A percentile compares a stretch with the other conserved stretches of the same genome.
These are phyloP conservation scores for Eutrema japonicum DNA, from an alignment of 345 rosid genomes.

Conservation along the genomic window DNA sequence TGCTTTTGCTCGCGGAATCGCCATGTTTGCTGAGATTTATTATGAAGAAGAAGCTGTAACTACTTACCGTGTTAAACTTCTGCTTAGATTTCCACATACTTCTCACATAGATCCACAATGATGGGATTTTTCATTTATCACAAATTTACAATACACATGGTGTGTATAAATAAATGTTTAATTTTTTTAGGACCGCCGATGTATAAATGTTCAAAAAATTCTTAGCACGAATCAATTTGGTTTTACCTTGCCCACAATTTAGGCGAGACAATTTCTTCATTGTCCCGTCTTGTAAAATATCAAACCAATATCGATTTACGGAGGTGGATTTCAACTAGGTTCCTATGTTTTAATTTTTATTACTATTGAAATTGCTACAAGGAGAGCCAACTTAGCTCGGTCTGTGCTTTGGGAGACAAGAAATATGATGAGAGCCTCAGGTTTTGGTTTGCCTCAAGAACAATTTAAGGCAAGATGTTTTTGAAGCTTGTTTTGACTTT, in stretches of 20 bases:
- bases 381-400: too few species aligned
- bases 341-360: too few species aligned
- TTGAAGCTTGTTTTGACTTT: too few species aligned
- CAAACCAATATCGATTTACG: too few species aligned
- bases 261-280: not conserved
- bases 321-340: too few species aligned
- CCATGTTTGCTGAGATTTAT: slow-evolving; percentile 52
- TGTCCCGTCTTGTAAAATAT: too few species aligned
- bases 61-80: slow-evolving; percentile 76
- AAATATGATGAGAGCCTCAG: too few species aligned
- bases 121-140: slow-evolving; percentile 19
- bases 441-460: too few species aligned
- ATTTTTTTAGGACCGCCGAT: not conserved
- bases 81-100: slow-evolving; percentile 62
- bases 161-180: not conserved
- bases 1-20: slow-evolving; percentile 79
- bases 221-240: not conserved
- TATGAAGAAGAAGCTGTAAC: slow-evolving; percentile 34
- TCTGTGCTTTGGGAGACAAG: too few species aligned
- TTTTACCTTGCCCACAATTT: too few species aligned
- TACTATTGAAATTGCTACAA: too few species aligned
- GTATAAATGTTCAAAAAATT: not conserved
- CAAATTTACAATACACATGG: not conserved
- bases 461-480: too few species aligned
- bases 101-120: slow-evolving; percentile 58